Percentiles rank a stretch among this genome's conserved stretches.
These are phyloP conservation scores for Eimeria praecox DNA, from an alignment of 169 alveolate genomes.

Conservation along the genomic window DNA sequence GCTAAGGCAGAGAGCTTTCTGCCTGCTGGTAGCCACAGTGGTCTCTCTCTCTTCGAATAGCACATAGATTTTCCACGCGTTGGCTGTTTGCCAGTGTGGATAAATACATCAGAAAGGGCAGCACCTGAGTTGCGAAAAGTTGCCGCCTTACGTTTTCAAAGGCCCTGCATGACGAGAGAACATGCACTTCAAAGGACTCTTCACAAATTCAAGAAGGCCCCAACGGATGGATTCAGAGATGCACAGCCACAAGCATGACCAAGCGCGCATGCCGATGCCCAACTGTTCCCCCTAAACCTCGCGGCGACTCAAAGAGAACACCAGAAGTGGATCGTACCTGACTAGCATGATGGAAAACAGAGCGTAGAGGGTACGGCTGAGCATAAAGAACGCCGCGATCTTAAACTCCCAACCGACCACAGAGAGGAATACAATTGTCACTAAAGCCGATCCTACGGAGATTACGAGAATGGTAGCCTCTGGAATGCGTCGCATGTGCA, in stretches of 20 bases:
- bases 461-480: conserved; percentile 48
- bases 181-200: background rate
- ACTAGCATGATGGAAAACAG: conserved; percentile 59
- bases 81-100: conserved; percentile 75
- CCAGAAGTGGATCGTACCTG: conserved; percentile 5
- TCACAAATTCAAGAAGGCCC: background rate
- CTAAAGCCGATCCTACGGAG: conserved; percentile 15
- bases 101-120: conserved; percentile 56
- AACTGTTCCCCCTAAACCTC: background rate
- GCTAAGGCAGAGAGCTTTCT: conserved; percentile 28
- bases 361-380: conserved; percentile 37
- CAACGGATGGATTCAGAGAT: background rate
- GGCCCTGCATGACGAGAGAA: conserved; percentile 38
- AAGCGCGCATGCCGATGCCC: background rate
- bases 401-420: conserved; percentile 59
- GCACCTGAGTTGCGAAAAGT: conserved; percentile 65
- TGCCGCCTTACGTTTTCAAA: conserved; percentile 60
- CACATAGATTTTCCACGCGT: conserved; percentile 40
- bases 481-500: conserved; percentile 59
- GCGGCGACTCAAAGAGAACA: background rate
- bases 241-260: background rate
- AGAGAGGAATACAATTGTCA: background rate
- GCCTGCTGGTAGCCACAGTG: conserved; percentile 41
- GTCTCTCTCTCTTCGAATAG: conserved; percentile 1
- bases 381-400: conserved; percentile 27